Evolutionary conservation across 2,329 filamentous ascomycete species (phyloP), one percentile per base, ranked within the genome.

Genomic region (Myriosclerotinia curreyana): DNA sequence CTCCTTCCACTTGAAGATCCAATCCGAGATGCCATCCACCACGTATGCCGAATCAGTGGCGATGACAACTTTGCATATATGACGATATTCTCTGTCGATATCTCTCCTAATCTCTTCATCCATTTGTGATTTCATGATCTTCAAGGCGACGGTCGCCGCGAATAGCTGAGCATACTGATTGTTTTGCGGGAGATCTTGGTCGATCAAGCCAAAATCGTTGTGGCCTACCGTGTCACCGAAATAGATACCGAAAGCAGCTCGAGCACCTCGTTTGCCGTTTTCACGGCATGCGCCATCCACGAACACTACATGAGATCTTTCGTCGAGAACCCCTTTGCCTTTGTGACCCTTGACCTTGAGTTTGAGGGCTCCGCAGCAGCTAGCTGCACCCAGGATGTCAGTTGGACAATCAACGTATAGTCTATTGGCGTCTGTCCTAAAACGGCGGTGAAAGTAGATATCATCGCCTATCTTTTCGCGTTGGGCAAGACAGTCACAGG

Each of bases 1-100:
- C 0, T 60, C 40, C 42, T 74, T 72, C 75, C 75, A 77, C 28
- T 71, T 69, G 3, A 68, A 61, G 7, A 77, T 69, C 68, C 70
- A 75, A 8, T 72, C 66, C 1, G 74, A 72, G 64, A 76, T 68
- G 5, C 73, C 70, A 31, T 75, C 68, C 1, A 76, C 73, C 6
- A 78, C 20, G 38, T 74, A 76, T n/a, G 67, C 68, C 0, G 76
- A 77, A 48, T 76, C 75, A 0, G 75, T 69, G 50, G 74, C 73
- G 62, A 76, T 64, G 28, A 66, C 42, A 3, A 66, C 31, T 9
- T 59, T 61, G 14, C 34, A 28, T 15, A 12, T 11, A 22, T 31
- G 20, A 22, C 48, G 48, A 51, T 25, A 17, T n/a, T n/a, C 8
- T 31, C 8, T 22, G 5, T 15, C 20, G 20, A 17, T 8, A 12